Evolutionary conservation across 805 yeast genomes (phyloP), one percentile per base, ranked within the genome.

Genomic region (Teunomyces atbi): DNA sequence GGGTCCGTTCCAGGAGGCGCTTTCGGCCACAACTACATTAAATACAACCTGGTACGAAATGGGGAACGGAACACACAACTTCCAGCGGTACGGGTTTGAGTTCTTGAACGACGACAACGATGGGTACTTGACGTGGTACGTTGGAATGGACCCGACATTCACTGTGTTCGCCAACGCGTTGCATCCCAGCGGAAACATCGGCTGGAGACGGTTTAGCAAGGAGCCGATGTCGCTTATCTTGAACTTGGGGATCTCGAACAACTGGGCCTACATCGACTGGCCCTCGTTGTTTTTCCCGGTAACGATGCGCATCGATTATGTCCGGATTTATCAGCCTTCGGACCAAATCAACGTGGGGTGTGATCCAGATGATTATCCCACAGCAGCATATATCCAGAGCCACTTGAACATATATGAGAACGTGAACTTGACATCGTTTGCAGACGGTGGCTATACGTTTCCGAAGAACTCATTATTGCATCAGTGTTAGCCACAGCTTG

Each of bases 211-310:
- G 53, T 78, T 92, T 23, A 76, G 94, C 18, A 84, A 86, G 62
- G 99, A 92, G 62, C 98, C 98, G 53, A 90, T 92, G 97, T 78
- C 96, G 2, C 77, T 92, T 50, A 69, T 92, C 53, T 60, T 92
- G 74, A 92, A 92, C 65, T 68, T 92, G 69, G 99, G 96, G 74
- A 71, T 92, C 44, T 91, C 97, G 12, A 86, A 84, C 58, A 86
- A 82, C 49, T 92, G 98, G 98, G 88, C 94, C 6, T 89, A 87
- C 65, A 92, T 92, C 51, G 92, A 90, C 68, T 92, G 97, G 97
- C 81, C 82, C 37, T 72, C 82, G 4, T 71, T 90, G 48, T 68
- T 68, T 39, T 92, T 92, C 79, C 99, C 99, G 2, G 79, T 78
- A 11, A 75, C 79, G 1, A 73, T 91, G 83, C 72, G 80, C 47